Evolutionary conservation across 805 yeast species (phyloP).

Genomic region (Naumovozyma castellii): DNA sequence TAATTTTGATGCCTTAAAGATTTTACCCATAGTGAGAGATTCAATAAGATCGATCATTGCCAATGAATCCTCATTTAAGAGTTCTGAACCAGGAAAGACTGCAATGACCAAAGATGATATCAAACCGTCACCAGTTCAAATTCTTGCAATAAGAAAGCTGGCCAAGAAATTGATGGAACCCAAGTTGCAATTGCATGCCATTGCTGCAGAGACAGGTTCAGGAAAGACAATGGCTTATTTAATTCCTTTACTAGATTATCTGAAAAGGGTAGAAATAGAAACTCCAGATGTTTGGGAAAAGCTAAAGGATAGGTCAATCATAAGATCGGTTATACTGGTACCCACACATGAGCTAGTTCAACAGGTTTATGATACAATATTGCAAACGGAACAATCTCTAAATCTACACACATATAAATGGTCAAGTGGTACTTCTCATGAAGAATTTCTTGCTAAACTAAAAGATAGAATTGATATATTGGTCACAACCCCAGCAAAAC

Average conservation of each 20-base stretch:
- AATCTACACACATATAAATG: constrained; percentile 45
- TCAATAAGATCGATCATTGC: constrained; percentile 49
- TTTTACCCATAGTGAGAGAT: constrained; percentile 57
- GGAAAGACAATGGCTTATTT: constrained; percentile 93
- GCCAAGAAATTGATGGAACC: constrained; percentile 28
- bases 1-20: constrained; percentile 55
- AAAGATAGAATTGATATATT: constrained; percentile 60
- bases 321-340: constrained; percentile 66
- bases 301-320: constrained; percentile 32
- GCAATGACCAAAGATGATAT: constrained; percentile 9
- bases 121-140: constrained; percentile 73
- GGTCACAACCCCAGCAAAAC: constrained; percentile 77
- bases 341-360: constrained; percentile 86
- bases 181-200: constrained; percentile 51
- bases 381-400: constrained; percentile 28
- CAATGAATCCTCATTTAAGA: constrained; percentile 34
- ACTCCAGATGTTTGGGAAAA: constrained; percentile 30
- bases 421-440: constrained; percentile 52
- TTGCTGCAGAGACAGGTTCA: constrained; percentile 96
- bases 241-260: constrained; percentile 60
- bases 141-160: constrained; percentile 47
- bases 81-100: constrained; percentile 4
- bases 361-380: constrained; percentile 51
- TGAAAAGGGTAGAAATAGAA: constrained; percentile 48
- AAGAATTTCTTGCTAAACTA: constrained; percentile 39